Evolutionary conservation across 805 yeast species (phyloP).

Genomic region (Kazachstania taianensis): DNA sequence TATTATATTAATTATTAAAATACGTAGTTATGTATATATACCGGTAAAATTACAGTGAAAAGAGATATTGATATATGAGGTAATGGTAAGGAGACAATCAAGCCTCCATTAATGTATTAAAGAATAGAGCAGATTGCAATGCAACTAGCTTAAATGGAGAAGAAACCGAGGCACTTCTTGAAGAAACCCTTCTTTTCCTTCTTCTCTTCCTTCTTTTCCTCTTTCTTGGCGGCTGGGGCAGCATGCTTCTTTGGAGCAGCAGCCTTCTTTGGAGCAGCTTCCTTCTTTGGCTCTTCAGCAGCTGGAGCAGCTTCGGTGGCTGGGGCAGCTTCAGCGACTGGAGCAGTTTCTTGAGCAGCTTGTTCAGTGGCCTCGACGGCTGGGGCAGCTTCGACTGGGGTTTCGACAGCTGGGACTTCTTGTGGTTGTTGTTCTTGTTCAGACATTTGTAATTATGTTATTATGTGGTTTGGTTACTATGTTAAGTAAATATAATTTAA

Average conservation of each 20-base stretch:
- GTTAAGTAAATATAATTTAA: too few relatives aligned
- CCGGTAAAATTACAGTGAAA: too few relatives aligned
- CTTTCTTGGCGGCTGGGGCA: neutral
- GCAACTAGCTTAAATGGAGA: neutral
- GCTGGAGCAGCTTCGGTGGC: neutral
- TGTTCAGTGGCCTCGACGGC: neutral
- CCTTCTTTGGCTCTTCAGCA: constrained; percentile 2
- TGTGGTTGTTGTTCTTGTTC: constrained; percentile 4
- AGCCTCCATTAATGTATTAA: too few relatives aligned
- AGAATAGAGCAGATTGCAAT: too few relatives aligned
- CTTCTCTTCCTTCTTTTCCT: constrained; percentile 1
- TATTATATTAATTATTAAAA: too few relatives aligned
- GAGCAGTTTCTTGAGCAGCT: neutral
- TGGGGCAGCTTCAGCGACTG: constrained; percentile 1
- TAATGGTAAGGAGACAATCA: too few relatives aligned
- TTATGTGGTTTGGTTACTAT: neutral
- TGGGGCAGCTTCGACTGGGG: neutral
- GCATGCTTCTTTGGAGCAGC: constrained; percentile 1
- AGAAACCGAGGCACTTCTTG: constrained; percentile 1
- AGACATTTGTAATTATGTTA: constrained; percentile 1
- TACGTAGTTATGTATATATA: too few relatives aligned
- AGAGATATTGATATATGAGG: too few relatives aligned
- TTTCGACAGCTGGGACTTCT: constrained; percentile 1
- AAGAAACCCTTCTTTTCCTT: constrained; percentile 3
- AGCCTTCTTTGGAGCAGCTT: neutral